phyloP scores from a whole-genome alignment of 2,329 filamentous ascomycete genomes.

The Diplodia seriata region DNA sequence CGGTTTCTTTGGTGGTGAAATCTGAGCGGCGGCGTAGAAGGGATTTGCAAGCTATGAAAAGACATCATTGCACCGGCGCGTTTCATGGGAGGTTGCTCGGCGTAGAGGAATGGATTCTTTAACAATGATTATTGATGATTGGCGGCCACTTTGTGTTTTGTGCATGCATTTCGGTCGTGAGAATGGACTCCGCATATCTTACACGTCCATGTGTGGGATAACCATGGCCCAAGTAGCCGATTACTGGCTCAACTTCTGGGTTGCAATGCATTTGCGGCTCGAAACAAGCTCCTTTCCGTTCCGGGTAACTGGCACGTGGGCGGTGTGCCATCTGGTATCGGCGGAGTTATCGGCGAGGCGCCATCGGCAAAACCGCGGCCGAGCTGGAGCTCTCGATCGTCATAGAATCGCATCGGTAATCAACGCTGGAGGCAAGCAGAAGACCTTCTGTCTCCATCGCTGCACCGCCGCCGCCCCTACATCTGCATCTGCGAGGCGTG shows the following conservation, averaged over 20 bases:
- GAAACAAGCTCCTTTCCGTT: neutral
- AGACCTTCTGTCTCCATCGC: conserved; percentile 16
- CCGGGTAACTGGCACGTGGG: neutral
- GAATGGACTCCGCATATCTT: neutral
- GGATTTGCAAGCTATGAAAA: neutral
- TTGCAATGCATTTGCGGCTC: neutral
- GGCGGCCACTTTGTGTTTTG: neutral
- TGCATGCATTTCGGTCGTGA: neutral
- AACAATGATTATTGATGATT: conserved; percentile 4
- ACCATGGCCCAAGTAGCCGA: too few species aligned
- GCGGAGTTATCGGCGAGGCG: conserved; percentile 19
- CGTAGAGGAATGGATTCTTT: neutral
- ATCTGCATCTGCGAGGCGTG: conserved; percentile 23
- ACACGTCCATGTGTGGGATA: too few species aligned
- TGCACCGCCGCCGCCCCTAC: conserved; percentile 13
- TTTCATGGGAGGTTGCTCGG: neutral
- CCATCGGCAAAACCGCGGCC: conserved; percentile 18
- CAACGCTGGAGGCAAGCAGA: conserved; percentile 21
- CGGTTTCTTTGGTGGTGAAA: conserved; percentile 27
- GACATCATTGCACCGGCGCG: conserved; percentile 8
- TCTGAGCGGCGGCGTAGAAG: neutral
- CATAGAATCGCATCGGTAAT: conserved; percentile 29
- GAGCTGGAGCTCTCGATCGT: conserved; percentile 16
- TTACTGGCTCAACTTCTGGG: neutral
- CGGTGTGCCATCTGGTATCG: neutral